These are phyloP conservation scores for Hansfordia pulvinata DNA, from an alignment of 2,329 filamentous ascomycete genomes.

Conservation along the genomic window DNA sequence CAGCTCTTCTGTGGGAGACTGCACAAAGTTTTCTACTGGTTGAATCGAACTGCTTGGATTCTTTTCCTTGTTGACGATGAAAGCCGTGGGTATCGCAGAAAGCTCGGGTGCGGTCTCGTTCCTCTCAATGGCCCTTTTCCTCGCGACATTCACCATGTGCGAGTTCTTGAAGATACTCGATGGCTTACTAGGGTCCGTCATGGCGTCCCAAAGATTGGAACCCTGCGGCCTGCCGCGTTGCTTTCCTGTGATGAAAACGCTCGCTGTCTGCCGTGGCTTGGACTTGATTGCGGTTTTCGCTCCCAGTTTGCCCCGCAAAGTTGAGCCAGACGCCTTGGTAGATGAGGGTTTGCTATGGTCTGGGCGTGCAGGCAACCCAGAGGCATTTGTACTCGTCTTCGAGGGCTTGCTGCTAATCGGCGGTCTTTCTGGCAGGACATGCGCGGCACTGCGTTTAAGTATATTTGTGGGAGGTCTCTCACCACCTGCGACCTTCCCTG, in stretches of 20 bases:
- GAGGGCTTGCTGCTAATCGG: too few relatives aligned
- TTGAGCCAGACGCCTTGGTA: too few relatives aligned
- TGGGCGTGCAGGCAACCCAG: too few relatives aligned
- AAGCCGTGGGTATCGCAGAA: constrained; percentile 16
- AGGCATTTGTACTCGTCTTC: too few relatives aligned
- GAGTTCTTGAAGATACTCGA: constrained; percentile 25
- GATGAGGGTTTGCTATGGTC: too few relatives aligned
- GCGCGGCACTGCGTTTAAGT: too few relatives aligned
- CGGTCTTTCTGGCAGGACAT: too few relatives aligned
- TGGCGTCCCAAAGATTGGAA: constrained; percentile 20
- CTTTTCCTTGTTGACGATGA: constrained; percentile 11
- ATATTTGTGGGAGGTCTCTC: too few relatives aligned
- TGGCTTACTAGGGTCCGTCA: constrained; percentile 24
- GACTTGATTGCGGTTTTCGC: constrained; percentile 1
- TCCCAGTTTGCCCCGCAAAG: background rate
- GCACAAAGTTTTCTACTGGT: background rate
- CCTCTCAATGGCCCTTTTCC: constrained; percentile 26
- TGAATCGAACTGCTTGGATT: constrained; percentile 1
- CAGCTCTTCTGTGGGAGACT: background rate
- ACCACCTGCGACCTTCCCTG: too few relatives aligned
- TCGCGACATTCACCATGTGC: constrained; percentile 23
- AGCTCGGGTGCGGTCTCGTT: constrained; percentile 27
- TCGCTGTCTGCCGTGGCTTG: constrained; percentile 11
- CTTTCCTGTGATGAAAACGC: constrained; percentile 32
- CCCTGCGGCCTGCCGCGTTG: constrained; percentile 19